Percentiles rank a stretch among this genome's conserved stretches.
Conservation (phyloP, 2,329 filamentous ascomycete species). For the Talaromyces verruculosus region DNA sequence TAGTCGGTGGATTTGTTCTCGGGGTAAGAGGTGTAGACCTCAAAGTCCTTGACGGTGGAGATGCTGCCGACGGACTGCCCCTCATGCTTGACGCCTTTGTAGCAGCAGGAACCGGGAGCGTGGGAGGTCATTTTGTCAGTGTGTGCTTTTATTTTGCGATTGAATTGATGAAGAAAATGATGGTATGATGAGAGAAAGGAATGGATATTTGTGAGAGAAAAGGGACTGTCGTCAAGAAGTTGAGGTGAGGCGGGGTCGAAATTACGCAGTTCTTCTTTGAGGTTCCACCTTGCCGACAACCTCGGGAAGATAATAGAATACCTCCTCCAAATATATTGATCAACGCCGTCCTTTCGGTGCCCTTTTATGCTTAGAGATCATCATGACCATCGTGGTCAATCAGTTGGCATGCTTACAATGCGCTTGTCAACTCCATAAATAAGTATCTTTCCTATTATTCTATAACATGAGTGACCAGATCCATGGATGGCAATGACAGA, state of each 20-base stretch:
- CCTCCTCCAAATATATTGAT: not conserved
- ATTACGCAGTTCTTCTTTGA: not conserved
- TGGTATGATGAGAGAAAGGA: not conserved
- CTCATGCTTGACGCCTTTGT: conserved; percentile 40
- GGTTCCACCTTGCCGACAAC: not conserved
- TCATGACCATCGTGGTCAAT: not conserved
- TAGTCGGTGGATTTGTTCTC: conserved; percentile 48
- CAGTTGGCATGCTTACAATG: too few species aligned
- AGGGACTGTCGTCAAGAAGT: not conserved
- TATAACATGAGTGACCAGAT: not conserved
- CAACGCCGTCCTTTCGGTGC: not conserved
- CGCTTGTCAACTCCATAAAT: too few species aligned
- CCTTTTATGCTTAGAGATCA: not conserved
- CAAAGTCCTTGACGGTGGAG: conserved; percentile 41
- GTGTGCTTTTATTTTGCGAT: not conserved
- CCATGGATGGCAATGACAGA: not conserved
- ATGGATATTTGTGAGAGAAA: too few species aligned
- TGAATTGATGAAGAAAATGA: not conserved
- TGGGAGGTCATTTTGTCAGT: conserved; percentile 13
- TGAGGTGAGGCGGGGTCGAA: not conserved
- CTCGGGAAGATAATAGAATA: too few species aligned
- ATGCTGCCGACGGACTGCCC: conserved; percentile 42
- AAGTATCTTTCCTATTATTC: not conserved
- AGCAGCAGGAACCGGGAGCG: conserved; percentile 18
- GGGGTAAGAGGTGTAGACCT: conserved; percentile 52